Conservation (phyloP, 2,329 filamentous ascomycete species). For the Plenodomus tracheiphilus region DNA sequence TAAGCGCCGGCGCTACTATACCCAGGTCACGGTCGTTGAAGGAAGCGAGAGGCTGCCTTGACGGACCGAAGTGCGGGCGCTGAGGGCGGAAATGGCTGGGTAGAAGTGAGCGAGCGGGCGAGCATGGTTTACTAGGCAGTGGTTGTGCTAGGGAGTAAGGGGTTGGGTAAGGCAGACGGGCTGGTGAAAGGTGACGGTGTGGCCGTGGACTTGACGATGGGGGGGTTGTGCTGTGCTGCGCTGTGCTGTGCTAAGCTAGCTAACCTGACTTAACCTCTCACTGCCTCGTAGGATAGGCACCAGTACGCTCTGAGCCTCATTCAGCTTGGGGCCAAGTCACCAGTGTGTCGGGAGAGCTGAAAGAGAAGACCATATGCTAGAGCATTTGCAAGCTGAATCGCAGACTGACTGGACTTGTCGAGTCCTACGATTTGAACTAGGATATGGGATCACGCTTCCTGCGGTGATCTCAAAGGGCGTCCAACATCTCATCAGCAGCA, state of each 20-base stretch:
- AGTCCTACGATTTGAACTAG: background rate
- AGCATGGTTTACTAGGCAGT: background rate
- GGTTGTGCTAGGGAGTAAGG: too few relatives aligned
- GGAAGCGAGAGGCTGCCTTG: slow-evolving; percentile 13
- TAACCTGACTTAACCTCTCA: too few relatives aligned
- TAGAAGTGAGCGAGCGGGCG: background rate
- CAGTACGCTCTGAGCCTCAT: background rate
- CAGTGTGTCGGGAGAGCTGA: too few relatives aligned
- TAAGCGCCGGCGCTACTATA: background rate
- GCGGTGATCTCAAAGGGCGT: background rate
- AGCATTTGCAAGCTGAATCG: background rate
- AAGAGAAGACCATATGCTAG: too few relatives aligned
- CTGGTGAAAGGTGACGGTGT: background rate
- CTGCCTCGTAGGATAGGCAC: background rate
- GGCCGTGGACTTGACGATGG: background rate
- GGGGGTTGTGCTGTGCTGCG: too few relatives aligned
- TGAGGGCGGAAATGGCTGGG: slow-evolving; percentile 11
- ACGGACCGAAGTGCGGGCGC: slow-evolving; percentile 4
- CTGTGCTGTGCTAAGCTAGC: too few relatives aligned
- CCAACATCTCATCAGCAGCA: background rate
- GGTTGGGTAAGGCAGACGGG: background rate
- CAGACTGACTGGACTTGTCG: too few relatives aligned
- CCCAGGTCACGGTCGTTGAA: background rate
- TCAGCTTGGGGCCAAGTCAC: background rate
- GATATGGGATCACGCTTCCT: background rate